Conservation (phyloP, 2,329 filamentous ascomycete genomes). For the Grosmannia serpens region DNA sequence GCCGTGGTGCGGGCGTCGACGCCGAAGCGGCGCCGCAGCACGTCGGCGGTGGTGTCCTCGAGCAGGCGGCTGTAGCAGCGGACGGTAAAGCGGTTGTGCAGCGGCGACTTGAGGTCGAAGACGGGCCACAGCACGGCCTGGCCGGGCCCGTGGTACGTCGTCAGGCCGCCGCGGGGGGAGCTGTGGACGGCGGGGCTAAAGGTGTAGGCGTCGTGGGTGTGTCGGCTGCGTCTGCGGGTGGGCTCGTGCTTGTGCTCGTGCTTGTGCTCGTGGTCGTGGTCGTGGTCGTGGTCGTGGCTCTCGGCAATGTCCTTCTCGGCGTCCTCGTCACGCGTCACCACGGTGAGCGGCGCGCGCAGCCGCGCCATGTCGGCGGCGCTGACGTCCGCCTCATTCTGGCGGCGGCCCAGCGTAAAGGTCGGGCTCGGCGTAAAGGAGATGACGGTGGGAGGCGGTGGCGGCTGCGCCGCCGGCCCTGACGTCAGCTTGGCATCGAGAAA, state of each 20-base stretch:
- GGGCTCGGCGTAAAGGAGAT: constrained; percentile 74
- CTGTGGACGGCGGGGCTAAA: constrained; percentile 50
- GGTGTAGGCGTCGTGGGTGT: constrained; percentile 9
- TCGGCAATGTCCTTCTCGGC: constrained; percentile 9
- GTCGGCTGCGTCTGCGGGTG: neutral
- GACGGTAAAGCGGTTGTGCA: constrained; percentile 51
- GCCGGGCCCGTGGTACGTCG: constrained; percentile 90
- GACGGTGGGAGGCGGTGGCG: constrained; percentile 54
- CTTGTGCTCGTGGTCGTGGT: constrained; percentile 19
- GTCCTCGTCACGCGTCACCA: constrained; percentile 14
- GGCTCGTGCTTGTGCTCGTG: constrained; percentile 16
- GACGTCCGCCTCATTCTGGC: constrained; percentile 46
- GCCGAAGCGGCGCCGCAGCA: constrained; percentile 44
- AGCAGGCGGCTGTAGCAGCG: constrained; percentile 67
- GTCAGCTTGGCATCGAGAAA: constrained; percentile 48
- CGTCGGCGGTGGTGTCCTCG: constrained; percentile 61
- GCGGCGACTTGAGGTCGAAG: constrained; percentile 55
- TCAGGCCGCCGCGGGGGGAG: constrained; percentile 76
- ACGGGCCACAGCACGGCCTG: constrained; percentile 90
- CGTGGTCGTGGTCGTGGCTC: neutral
- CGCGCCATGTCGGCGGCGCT: constrained; percentile 30
- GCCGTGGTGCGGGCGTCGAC: constrained; percentile 53
- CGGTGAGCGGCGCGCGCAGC: constrained; percentile 28
- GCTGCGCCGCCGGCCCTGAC: constrained; percentile 8
- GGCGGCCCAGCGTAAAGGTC: constrained; percentile 82